A percentile compares a stretch with the other conserved stretches of the same genome.
Evolutionary conservation across 345 rosid genomes (phyloP).

Genomic region (Cardamine chenopodiifolia): DNA sequence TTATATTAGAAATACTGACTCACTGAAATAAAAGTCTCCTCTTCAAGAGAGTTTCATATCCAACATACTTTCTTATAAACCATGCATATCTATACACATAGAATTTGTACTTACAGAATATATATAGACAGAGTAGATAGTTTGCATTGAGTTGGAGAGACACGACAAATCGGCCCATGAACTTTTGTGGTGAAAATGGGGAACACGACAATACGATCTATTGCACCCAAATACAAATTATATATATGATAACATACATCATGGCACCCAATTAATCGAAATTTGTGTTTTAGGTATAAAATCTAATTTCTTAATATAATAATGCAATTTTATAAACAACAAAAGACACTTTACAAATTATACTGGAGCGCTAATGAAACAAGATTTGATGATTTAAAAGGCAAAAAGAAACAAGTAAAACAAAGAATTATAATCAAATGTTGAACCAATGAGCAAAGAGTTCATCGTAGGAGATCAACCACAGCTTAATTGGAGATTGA

Average conservation of each 20-base stretch:
- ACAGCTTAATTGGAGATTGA: not conserved
- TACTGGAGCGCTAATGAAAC: not conserved
- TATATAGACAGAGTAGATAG: not conserved
- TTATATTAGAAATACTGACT: too few relatives aligned
- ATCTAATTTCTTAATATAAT: not conserved
- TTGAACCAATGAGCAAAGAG: not conserved
- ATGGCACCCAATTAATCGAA: constrained; percentile 19
- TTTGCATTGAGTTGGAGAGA: constrained; percentile 17
- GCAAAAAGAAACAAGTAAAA: not conserved
- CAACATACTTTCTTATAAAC: too few relatives aligned
- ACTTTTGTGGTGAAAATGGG: constrained; percentile 55
- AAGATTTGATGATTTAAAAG: not conserved
- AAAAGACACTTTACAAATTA: not conserved
- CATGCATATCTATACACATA: too few relatives aligned
- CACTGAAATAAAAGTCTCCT: too few relatives aligned
- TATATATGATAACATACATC: not conserved
- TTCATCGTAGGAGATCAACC: not conserved
- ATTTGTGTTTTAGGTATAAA: constrained; percentile 16
- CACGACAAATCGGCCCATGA: constrained; percentile 44
- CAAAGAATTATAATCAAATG: not conserved
- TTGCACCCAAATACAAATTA: not conserved
- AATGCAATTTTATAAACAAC: not conserved
- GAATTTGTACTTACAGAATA: too few relatives aligned
- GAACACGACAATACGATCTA: constrained; percentile 45
- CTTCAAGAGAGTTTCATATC: too few relatives aligned